Evolutionary conservation across 306 rosid genomes (phyloP).

Genomic region (Mimosa pudica): DNA sequence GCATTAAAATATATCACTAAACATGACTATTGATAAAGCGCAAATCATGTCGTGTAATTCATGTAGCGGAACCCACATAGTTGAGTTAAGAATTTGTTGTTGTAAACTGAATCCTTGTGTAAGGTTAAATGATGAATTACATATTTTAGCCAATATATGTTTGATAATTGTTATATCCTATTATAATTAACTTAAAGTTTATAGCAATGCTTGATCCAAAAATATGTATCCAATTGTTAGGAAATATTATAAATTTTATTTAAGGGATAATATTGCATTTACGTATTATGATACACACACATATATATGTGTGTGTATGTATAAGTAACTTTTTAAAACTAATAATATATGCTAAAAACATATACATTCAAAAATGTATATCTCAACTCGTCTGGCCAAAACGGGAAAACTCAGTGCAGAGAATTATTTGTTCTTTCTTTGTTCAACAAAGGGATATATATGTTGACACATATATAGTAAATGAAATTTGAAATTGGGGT

Average conservation of each 20-base stretch:
- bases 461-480: neutral
- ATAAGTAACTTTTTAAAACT: neutral
- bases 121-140: no score
- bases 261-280: neutral
- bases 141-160: neutral
- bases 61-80: no score
- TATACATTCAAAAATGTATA: neutral
- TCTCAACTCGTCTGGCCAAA: neutral
- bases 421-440: neutral
- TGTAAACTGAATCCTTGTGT: no score
- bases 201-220: neutral
- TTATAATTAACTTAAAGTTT: neutral
- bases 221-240: neutral
- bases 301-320: neutral
- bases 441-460: neutral
- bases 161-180: neutral
- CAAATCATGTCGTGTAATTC: no score
- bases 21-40: no score
- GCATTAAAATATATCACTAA: no score
- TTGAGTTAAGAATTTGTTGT: no score
- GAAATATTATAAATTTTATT: neutral
- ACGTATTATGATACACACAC: neutral
- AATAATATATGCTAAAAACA: neutral
- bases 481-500: neutral
- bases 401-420: neutral